phyloP scores from a whole-genome alignment of 805 yeast species.

The Saccharomycopsis fodiens region DNA sequence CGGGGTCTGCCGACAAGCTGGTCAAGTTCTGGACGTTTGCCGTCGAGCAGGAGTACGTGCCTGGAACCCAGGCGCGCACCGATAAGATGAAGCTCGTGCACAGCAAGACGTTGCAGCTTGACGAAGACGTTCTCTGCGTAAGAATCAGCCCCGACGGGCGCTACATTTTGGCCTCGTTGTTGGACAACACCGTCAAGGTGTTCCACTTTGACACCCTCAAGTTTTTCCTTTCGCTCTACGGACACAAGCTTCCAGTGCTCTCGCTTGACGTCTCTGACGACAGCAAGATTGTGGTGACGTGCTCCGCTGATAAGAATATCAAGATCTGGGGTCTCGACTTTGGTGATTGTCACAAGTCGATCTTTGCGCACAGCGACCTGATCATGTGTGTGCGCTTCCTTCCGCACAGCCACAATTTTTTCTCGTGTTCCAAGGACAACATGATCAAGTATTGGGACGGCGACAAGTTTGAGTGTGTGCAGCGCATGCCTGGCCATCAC shows the following conservation, averaged over 20 bases:
- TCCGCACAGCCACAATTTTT: constrained; percentile 81
- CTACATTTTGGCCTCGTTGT: constrained; percentile 71
- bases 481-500: constrained; percentile 79
- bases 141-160: constrained; percentile 73
- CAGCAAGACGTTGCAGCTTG: constrained; percentile 73
- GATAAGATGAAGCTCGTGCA: constrained; percentile 58
- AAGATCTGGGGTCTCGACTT: constrained; percentile 98
- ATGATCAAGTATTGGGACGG: constrained; percentile 97
- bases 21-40: constrained; percentile 86
- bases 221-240: constrained; percentile 82
- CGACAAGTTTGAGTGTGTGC: constrained; percentile 89
- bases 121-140: constrained; percentile 78
- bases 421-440: constrained; percentile 86
- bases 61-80: constrained; percentile 52
- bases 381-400: constrained; percentile 82
- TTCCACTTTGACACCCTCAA: constrained; percentile 82
- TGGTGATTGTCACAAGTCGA: constrained; percentile 96
- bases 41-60: constrained; percentile 57
- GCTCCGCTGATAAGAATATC: constrained; percentile 95
- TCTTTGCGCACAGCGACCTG: constrained; percentile 95
- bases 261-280: constrained; percentile 88
- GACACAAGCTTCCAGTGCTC: constrained; percentile 92
- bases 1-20: constrained; percentile 91
- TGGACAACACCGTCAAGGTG: constrained; percentile 94
- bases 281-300: constrained; percentile 79